phyloP scores from a whole-genome alignment of 441 rosid species.

The Croton laevigatus region DNA sequence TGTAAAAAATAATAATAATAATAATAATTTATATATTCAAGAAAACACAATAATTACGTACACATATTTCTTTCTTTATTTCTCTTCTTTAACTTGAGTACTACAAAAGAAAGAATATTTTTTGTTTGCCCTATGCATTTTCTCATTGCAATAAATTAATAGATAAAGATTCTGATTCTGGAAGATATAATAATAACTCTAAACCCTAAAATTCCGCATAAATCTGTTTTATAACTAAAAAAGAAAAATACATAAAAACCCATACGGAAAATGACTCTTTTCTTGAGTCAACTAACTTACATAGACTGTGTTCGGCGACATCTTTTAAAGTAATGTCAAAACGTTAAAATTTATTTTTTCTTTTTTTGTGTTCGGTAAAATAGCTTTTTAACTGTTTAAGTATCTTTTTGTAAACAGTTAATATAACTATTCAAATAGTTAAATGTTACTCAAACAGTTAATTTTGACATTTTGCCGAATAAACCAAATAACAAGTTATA shows the following conservation, averaged over 20 bases:
- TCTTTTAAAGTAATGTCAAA: too few species aligned
- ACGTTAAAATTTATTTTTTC: too few species aligned
- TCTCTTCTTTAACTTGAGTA: constrained; percentile 6
- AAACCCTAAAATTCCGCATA: constrained; percentile 20
- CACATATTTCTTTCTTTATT: background rate
- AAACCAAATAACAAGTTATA: background rate
- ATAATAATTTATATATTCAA: too few species aligned
- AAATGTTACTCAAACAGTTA: background rate
- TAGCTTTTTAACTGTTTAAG: too few species aligned
- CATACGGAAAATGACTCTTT: background rate
- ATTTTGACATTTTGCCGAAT: too few species aligned
- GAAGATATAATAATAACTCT: too few species aligned
- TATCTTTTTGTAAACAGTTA: too few species aligned
- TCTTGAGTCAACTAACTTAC: constrained; percentile 13
- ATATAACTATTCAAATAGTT: background rate
- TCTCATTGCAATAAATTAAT: constrained; percentile 19
- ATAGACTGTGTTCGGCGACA: too few species aligned
- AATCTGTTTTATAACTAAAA: constrained; percentile 16
- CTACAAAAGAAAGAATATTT: constrained; percentile 2
- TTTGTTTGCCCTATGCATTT: constrained; percentile 16
- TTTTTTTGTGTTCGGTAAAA: too few species aligned
- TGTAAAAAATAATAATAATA: too few species aligned
- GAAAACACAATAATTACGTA: background rate
- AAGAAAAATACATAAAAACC: constrained; percentile 18
- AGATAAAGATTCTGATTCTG: constrained; percentile 15